A percentile compares a stretch with the other conserved stretches of the same genome.
Conservation (phyloP, 106 monocot genomes). For the Allium fistulosum region DNA sequence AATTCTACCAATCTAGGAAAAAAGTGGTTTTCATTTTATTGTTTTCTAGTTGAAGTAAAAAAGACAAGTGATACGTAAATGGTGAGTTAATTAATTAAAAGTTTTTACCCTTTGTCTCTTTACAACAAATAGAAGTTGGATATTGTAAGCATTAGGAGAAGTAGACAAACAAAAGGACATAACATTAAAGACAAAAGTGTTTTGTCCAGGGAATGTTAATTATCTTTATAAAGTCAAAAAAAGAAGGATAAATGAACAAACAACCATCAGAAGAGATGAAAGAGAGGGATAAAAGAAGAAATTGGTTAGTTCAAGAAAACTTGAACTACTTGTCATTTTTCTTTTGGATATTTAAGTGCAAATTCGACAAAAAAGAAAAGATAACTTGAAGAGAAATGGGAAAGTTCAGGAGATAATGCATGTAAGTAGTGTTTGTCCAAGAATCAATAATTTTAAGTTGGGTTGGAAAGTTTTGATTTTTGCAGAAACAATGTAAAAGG, state of each 20-base stretch:
- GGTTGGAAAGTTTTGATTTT: constrained; percentile 3
- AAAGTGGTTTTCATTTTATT: constrained; percentile 2
- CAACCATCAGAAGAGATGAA: constrained; percentile 77
- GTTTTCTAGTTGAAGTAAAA: constrained; percentile 1
- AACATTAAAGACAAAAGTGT: constrained; percentile 39
- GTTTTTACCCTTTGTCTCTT: neutral
- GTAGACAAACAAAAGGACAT: constrained; percentile 5
- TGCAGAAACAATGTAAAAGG: constrained; percentile 7
- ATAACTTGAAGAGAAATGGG: neutral
- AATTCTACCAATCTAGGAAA: neutral
- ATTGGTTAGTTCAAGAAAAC: constrained; percentile 13
- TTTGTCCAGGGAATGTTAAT: constrained; percentile 46
- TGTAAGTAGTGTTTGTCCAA: constrained; percentile 28
- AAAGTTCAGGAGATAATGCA: constrained; percentile 9
- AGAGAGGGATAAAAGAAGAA: constrained; percentile 45
- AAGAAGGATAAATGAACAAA: constrained; percentile 9
- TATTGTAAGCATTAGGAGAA: neutral
- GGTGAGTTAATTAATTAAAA: no score
- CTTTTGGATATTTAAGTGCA: constrained; percentile 1
- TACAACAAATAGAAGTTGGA: neutral
- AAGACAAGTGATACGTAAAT: no score
- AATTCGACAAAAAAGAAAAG: constrained; percentile 3
- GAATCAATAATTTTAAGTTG: constrained; percentile 46
- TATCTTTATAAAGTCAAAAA: constrained; percentile 21
- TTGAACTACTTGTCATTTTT: constrained; percentile 24